phyloP scores from a whole-genome alignment of 768 basidiomycete genomes.

The Austroboletus eburneus region DNA sequence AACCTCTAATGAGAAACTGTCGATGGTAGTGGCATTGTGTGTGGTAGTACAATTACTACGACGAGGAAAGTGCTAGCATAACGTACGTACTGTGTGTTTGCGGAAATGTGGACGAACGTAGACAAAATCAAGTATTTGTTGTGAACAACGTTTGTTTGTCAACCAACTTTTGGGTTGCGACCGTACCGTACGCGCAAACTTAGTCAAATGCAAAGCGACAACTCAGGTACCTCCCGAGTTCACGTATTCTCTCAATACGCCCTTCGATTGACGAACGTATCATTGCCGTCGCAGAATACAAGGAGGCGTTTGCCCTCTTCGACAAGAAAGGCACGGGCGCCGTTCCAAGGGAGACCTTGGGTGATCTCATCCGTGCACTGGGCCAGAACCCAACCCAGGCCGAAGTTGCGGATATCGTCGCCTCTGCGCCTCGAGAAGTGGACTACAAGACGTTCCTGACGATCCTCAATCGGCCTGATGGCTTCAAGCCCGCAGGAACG shows the following conservation, averaged over 20 bases:
- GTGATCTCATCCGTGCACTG: slow-evolving; percentile 88
- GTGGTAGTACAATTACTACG: too few relatives aligned
- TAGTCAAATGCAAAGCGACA: slow-evolving; percentile 40
- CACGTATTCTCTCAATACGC: not conserved
- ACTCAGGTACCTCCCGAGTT: slow-evolving; percentile 38
- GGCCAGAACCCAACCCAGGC: slow-evolving; percentile 99
- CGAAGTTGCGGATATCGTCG: slow-evolving; percentile 85
- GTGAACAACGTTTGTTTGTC: too few relatives aligned
- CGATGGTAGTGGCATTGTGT: too few relatives aligned
- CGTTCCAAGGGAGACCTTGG: slow-evolving; percentile 83
- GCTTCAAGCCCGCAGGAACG: slow-evolving; percentile 95
- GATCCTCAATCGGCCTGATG: slow-evolving; percentile 92
- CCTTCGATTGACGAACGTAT: slow-evolving; percentile 1
- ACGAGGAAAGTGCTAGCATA: too few relatives aligned
- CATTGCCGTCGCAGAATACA: slow-evolving; percentile 63
- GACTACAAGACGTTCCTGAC: slow-evolving; percentile 89
- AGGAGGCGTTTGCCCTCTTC: slow-evolving; percentile 96
- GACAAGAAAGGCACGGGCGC: slow-evolving; percentile 94
- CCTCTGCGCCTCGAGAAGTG: slow-evolving; percentile 74
- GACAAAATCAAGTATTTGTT: too few relatives aligned
- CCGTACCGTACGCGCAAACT: too few relatives aligned
- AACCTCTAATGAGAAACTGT: slow-evolving; percentile 7
- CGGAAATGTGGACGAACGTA: too few relatives aligned
- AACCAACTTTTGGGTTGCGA: too few relatives aligned
- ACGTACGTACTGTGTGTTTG: too few relatives aligned